Conservation (phyloP, 2,329 filamentous ascomycete genomes). For the Xylaria sp. region DNA sequence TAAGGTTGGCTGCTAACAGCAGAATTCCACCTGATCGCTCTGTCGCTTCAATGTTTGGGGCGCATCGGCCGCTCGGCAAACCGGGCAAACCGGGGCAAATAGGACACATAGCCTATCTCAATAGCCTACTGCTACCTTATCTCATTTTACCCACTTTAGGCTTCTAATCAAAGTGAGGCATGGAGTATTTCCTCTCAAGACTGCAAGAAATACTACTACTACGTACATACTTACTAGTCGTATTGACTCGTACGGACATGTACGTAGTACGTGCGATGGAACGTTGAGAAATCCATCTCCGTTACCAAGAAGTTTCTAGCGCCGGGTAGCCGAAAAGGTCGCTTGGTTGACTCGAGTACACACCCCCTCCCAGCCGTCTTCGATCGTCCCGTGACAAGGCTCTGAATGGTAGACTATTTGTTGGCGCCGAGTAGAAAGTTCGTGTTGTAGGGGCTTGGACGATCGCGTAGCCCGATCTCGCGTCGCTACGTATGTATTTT, state of each 20-base stretch:
- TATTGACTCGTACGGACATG: too few relatives aligned
- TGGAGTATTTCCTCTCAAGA: conserved; percentile 1
- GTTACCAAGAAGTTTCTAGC: not conserved
- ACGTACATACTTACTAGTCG: too few relatives aligned
- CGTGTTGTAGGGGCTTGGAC: too few relatives aligned
- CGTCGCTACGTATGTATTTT: conserved; percentile 1
- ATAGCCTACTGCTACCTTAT: too few relatives aligned
- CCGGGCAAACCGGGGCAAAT: conserved; percentile 1
- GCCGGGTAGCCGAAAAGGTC: not conserved
- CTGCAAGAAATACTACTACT: not conserved
- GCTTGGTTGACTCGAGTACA: not conserved
- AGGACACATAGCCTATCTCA: not conserved
- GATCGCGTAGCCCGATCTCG: conserved; percentile 9
- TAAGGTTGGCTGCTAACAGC: not conserved
- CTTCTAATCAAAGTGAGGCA: not conserved
- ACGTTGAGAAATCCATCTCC: not conserved
- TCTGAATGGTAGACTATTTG: not conserved
- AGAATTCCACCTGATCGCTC: conserved; percentile 8
- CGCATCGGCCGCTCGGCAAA: conserved; percentile 9
- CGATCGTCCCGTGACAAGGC: too few relatives aligned
- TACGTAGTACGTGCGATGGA: not conserved
- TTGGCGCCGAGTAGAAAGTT: conserved; percentile 5
- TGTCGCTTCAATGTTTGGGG: conserved; percentile 5
- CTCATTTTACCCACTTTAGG: not conserved
- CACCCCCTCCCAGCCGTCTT: too few relatives aligned